Conservation (phyloP, 306 rosid genomes). For the Inga leiocalycina region DNA sequence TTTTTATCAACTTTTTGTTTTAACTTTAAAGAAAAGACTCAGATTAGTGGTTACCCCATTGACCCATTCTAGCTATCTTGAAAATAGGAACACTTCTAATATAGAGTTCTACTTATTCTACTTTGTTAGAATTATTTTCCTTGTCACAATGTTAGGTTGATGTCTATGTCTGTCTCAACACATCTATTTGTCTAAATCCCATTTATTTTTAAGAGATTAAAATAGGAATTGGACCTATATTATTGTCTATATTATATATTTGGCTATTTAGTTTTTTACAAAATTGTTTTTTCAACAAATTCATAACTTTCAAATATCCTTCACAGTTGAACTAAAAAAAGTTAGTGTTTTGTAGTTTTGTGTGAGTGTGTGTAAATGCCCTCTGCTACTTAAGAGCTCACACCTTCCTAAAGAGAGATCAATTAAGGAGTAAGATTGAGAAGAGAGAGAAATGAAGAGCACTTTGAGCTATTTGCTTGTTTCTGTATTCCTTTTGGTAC, state of each 20-base stretch:
- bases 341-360: background rate
- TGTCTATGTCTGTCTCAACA: background rate
- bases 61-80: background rate
- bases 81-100: background rate
- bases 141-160: background rate
- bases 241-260: background rate
- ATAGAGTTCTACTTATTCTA: background rate
- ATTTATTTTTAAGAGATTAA: too few relatives aligned
- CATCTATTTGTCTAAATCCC: background rate
- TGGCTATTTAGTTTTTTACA: background rate
- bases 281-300: background rate
- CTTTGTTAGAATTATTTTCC: too few relatives aligned
- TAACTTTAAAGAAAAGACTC: background rate
- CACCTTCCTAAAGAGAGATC: background rate
- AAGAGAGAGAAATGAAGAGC: conserved; percentile 15
- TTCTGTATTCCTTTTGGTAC: background rate
- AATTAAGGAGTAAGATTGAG: background rate
- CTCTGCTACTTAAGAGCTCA: conserved; percentile 1
- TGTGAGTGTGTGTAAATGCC: background rate
- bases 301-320: background rate
- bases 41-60: background rate
- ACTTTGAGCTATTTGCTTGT: conserved; percentile 1
- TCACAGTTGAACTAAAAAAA: background rate
- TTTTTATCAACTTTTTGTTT: background rate
- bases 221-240: background rate